These are phyloP conservation scores for Aegilops longissima DNA, from an alignment of 176 grass and related monocot genomes.

Conservation along the genomic window DNA sequence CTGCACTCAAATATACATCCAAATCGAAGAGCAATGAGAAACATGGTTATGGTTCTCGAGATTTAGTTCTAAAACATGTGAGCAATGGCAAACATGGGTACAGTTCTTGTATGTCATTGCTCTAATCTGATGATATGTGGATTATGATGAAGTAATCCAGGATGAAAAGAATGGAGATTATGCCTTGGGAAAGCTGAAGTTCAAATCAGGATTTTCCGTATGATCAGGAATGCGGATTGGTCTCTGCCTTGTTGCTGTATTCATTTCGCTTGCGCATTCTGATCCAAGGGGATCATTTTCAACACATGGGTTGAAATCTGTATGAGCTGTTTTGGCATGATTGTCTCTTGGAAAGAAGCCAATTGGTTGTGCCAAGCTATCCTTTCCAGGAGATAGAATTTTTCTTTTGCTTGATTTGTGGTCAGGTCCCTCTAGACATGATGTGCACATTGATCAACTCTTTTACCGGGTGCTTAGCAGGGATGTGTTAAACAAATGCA, in stretches of 20 bases:
- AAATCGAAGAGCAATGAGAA: neutral
- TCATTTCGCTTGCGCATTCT: slow-evolving; percentile 1
- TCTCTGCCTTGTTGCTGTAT: neutral
- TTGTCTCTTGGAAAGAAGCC: slow-evolving; percentile 29
- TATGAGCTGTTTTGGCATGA: slow-evolving; percentile 31
- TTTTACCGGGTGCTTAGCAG: slow-evolving; percentile 17
- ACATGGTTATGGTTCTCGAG: neutral
- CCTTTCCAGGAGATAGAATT: slow-evolving; percentile 7
- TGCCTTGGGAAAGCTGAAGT: neutral
- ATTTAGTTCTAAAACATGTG: neutral
- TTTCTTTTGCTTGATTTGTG: slow-evolving; percentile 30
- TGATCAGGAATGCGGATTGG: neutral
- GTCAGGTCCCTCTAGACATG: slow-evolving; percentile 4
- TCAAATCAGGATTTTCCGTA: neutral
- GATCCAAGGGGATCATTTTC: neutral
- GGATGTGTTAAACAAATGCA: slow-evolving; percentile 40
- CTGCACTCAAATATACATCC: neutral
- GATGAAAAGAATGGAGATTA: neutral
- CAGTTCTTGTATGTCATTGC: neutral
- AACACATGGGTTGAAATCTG: slow-evolving; percentile 19
- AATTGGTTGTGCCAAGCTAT: slow-evolving; percentile 17
- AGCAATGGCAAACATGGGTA: neutral
- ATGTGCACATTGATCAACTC: slow-evolving; percentile 11
- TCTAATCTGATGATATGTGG: neutral
- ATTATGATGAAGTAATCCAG: neutral